Conservation (phyloP, 768 basidiomycete genomes). For the Xerocomellus intermedius region DNA sequence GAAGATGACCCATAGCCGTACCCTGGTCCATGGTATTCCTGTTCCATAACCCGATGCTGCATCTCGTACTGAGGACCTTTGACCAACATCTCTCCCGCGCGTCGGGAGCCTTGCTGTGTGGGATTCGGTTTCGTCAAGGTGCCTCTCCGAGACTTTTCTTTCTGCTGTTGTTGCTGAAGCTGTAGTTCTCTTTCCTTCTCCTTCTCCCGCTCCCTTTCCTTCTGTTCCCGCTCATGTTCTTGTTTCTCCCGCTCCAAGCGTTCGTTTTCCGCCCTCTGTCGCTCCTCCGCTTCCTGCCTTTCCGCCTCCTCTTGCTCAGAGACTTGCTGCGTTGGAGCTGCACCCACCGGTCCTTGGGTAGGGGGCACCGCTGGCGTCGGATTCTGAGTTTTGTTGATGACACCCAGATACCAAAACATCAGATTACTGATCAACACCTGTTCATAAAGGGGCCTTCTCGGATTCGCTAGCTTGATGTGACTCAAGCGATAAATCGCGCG, state of each 20-base stretch:
- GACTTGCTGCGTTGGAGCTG: conserved; percentile 27
- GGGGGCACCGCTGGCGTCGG: conserved; percentile 38
- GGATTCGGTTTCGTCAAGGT: conserved; percentile 68
- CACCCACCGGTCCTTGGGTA: conserved; percentile 26
- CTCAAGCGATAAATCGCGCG: conserved; percentile 95
- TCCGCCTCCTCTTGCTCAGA: conserved; percentile 37
- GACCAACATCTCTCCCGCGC: conserved; percentile 84
- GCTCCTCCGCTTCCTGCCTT: conserved; percentile 42
- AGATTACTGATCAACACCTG: conserved; percentile 91
- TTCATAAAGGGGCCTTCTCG: conserved; percentile 93
- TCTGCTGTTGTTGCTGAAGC: conserved; percentile 38
- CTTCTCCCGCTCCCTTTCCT: conserved; percentile 20
- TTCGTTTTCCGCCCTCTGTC: conserved; percentile 41
- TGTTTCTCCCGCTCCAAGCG: conserved; percentile 53
- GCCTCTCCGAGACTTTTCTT: conserved; percentile 40
- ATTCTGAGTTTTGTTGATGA: conserved; percentile 88
- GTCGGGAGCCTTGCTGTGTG: conserved; percentile 46
- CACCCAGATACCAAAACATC: conserved; percentile 99
- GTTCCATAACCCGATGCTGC: conserved; percentile 91
- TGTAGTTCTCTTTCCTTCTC: conserved; percentile 32
- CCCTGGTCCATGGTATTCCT: conserved; percentile 61
- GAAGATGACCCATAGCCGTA: conserved; percentile 28
- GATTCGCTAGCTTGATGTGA: conserved; percentile 98
- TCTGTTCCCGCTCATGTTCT: conserved; percentile 53
- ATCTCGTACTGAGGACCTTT: conserved; percentile 90